phyloP scores from a whole-genome alignment of 2,329 filamentous ascomycete genomes.

The Paracoccidioides lutzii region DNA sequence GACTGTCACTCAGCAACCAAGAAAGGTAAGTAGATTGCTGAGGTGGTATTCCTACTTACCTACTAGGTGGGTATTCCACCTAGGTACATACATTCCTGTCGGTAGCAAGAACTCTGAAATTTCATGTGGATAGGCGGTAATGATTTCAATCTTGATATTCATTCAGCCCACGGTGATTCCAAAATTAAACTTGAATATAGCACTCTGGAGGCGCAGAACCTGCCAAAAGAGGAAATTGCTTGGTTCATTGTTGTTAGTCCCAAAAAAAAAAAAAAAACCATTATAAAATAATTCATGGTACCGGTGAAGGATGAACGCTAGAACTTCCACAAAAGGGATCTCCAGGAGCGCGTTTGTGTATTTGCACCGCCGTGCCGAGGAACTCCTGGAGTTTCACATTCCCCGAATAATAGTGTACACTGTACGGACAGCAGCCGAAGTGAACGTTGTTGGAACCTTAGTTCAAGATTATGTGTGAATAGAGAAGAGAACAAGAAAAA shows the following conservation, averaged over 20 bases:
- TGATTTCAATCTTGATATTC: background rate
- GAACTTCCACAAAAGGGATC: background rate
- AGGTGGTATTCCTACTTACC: too few species aligned
- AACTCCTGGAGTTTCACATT: background rate
- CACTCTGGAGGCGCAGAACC: background rate
- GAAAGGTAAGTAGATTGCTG: too few species aligned
- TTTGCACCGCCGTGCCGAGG: background rate
- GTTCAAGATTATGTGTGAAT: too few species aligned
- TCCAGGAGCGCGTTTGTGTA: background rate
- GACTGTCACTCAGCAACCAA: too few species aligned
- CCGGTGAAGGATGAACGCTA: background rate
- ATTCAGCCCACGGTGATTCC: background rate
- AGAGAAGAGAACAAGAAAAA: too few species aligned
- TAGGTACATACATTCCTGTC: too few species aligned
- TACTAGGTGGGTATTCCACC: too few species aligned
- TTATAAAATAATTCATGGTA: too few species aligned
- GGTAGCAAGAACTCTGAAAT: background rate
- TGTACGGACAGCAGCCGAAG: too few species aligned
- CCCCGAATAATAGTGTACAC: too few species aligned
- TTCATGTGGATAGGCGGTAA: background rate
- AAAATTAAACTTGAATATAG: background rate
- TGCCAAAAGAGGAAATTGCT: slow-evolving; percentile 2
- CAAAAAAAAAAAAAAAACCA: background rate
- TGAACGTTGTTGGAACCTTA: too few species aligned
- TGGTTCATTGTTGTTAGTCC: background rate